Conservation (phyloP, 2,329 filamentous ascomycete species). For the Colletotrichum euphorbiae region DNA sequence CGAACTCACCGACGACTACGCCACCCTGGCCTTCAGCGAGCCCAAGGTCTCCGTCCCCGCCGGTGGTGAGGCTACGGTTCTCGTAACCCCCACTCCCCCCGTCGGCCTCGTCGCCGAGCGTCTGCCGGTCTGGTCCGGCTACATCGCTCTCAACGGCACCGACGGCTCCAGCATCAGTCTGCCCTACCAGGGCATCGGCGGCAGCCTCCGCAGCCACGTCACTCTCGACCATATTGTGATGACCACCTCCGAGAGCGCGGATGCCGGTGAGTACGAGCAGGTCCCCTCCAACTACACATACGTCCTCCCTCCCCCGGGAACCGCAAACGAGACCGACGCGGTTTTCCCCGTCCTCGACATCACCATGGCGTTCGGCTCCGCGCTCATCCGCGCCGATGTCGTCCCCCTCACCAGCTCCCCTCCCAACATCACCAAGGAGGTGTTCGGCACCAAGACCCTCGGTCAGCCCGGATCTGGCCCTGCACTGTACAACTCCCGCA, state of each 20-base stretch:
- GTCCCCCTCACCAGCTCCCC: conserved; percentile 52
- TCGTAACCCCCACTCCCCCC: conserved; percentile 59
- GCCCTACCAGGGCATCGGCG: conserved; percentile 55
- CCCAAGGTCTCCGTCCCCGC: conserved; percentile 57
- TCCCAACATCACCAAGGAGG: conserved; percentile 46
- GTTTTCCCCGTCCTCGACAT: conserved; percentile 55
- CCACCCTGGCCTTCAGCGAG: conserved; percentile 56
- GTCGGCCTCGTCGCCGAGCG: conserved; percentile 48
- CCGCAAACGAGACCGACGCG: conserved; percentile 46
- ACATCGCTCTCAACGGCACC: conserved; percentile 54
- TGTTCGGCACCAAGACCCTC: conserved; percentile 54
- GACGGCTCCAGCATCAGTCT: conserved; percentile 52
- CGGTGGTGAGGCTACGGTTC: conserved; percentile 57
- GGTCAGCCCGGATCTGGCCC: conserved; percentile 59
- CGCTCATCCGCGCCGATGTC: conserved; percentile 57
- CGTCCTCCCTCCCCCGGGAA: conserved; percentile 55
- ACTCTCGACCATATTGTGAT: conserved; percentile 53
- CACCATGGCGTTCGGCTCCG: conserved; percentile 59
- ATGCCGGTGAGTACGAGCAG: conserved; percentile 38
- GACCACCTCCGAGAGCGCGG: conserved; percentile 49
- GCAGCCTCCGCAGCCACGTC: conserved; percentile 50
- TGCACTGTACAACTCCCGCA: conserved; percentile 47
- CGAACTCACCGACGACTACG: conserved; percentile 54
- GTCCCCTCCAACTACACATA: conserved; percentile 54
- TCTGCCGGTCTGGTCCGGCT: conserved; percentile 57